Evolutionary conservation across 305 asterid species (phyloP), one percentile per base, ranked within the genome.

Genomic region (Vinca major): DNA sequence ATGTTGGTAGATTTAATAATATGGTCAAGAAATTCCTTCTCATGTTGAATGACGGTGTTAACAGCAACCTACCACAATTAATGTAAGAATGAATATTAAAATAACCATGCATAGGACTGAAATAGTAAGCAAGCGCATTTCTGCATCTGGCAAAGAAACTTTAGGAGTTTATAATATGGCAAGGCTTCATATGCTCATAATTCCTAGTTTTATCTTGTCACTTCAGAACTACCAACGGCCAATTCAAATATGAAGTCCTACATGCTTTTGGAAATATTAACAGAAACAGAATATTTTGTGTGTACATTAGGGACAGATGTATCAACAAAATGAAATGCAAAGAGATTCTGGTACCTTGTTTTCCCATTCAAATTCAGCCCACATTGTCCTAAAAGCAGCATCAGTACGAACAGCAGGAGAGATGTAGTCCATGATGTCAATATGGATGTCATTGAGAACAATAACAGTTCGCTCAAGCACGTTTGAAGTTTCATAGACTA

Each of bases 1-100:
- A 93, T 89, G 82, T 93, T 93, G 81, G 99, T 91, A 26, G 99
- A 91, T 69, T 79, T 89, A 67, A 93, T 87, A 36, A 93, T 91
- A 76, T 94, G 97, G 63, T 84, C 95, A 37, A 94, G 96, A 68
- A 94, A 91, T 70, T 91, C 96, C 78, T 88, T 94, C 80, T 91
- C 99, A 65, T 74, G 86, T 71, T 89, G 86, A 66, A 94, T 91
- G 54, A 90, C 78, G 37, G 99, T 94, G 75, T 86, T 86, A 36
- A 86, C 88, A 65, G 89, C 91, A 80, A 86, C 91, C 91, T 86
- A 76, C 66, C 73, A 64, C 49, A 67, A n/a, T 62, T 53, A 66
- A 13, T 10, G 43, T 11, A 40, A 63, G 33, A 11, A 49, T 26
- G 20, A 65, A 48, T 6, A 37, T 26, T 13, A 12, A 45, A 48